Percentiles rank a stretch among this genome's conserved stretches.
These are phyloP conservation scores for Wickerhamiella parazyma DNA, from an alignment of 805 yeast genomes.

Conservation along the genomic window DNA sequence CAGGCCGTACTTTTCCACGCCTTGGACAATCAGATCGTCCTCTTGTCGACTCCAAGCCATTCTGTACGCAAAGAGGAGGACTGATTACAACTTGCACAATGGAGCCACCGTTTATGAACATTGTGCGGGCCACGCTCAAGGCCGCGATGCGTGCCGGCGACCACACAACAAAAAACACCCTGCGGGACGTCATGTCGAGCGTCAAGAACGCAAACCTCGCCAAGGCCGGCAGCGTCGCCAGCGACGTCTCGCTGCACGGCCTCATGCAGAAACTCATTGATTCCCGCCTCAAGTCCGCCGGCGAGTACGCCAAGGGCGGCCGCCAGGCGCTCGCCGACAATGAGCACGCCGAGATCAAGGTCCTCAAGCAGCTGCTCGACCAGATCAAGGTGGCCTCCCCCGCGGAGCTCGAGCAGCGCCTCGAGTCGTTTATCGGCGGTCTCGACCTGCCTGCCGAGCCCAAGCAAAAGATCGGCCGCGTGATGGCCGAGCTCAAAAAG, in stretches of 20 bases:
- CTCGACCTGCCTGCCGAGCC: constrained; percentile 10
- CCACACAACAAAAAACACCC: constrained; percentile 22
- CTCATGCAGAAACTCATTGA: constrained; percentile 29
- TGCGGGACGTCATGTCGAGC: constrained; percentile 25
- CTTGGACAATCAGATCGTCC: background rate
- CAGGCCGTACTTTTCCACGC: constrained; percentile 1
- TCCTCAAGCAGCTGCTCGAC: constrained; percentile 31
- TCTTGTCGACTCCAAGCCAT: constrained; percentile 1
- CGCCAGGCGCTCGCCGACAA: constrained; percentile 42
- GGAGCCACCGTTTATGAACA: constrained; percentile 26
- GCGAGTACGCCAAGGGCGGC: constrained; percentile 33
- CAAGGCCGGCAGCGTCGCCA: constrained; percentile 20
- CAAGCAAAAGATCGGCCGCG: constrained; percentile 13
- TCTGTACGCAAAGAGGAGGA: too few relatives aligned
- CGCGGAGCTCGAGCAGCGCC: constrained; percentile 30
- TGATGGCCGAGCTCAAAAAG: constrained; percentile 17
- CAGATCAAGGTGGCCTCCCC: constrained; percentile 37
- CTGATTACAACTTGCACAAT: background rate
- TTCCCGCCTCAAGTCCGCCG: constrained; percentile 36
- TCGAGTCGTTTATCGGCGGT: constrained; percentile 16
- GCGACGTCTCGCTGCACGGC: constrained; percentile 27
- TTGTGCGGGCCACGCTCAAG: constrained; percentile 34
- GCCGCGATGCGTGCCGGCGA: constrained; percentile 37
- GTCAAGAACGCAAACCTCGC: constrained; percentile 26
- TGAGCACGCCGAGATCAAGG: constrained; percentile 34